These are phyloP conservation scores for Leishmania aethiopica DNA, from an alignment of 208 protist species.

Conservation along the genomic window DNA sequence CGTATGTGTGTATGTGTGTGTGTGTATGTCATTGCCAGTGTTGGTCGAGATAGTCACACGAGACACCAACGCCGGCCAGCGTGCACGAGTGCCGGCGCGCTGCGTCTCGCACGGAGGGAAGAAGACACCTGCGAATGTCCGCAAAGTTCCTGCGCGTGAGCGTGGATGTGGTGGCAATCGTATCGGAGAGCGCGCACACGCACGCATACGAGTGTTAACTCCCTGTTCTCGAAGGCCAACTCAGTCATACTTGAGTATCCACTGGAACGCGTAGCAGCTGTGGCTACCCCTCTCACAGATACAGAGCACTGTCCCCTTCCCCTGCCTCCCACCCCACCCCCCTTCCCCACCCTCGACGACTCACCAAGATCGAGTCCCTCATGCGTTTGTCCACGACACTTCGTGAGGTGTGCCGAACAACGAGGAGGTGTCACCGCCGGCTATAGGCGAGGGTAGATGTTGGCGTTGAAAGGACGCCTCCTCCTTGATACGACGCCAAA, in stretches of 20 bases:
- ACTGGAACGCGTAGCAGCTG: not conserved
- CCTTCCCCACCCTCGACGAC: not conserved
- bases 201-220: not conserved
- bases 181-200: not conserved
- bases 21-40: not conserved
- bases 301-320: not conserved
- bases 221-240: not conserved
- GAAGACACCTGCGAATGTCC: not conserved
- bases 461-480: slow-evolving; percentile 14
- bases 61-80: not conserved
- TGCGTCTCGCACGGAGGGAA: not conserved
- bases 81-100: not conserved
- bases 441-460: slow-evolving; percentile 14
- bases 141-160: not conserved
- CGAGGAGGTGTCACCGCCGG: slow-evolving; percentile 5
- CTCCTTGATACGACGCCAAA: slow-evolving; percentile 29
- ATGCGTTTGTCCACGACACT: slow-evolving; percentile 7
- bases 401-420: slow-evolving; percentile 27
- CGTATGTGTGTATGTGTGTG: not conserved
- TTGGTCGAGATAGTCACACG: not conserved
- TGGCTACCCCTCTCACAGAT: not conserved
- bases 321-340: not conserved
- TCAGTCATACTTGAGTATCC: not conserved
- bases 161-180: not conserved
- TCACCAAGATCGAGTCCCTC: not conserved